Percentiles rank a stretch among this genome's conserved stretches.
phyloP scores from a whole-genome alignment of 768 basidiomycete species.

The Sarcodon aspratus region DNA sequence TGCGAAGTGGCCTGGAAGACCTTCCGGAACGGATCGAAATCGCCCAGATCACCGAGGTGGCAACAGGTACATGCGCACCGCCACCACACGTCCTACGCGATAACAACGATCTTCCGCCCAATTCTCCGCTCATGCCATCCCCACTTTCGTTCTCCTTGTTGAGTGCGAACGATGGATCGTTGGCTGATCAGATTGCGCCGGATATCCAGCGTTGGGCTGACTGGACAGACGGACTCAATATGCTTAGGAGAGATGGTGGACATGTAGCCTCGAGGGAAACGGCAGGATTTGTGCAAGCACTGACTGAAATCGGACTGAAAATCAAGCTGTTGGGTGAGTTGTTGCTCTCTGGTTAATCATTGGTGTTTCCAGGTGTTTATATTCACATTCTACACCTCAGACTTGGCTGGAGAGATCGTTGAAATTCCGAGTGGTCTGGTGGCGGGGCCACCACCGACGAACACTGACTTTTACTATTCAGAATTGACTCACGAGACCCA shows the following conservation, averaged over 20 bases:
- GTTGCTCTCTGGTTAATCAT: neutral
- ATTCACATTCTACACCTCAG: slow-evolving; percentile 24
- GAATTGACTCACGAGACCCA: slow-evolving; percentile 28
- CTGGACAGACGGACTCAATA: slow-evolving; percentile 90
- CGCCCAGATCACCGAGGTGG: slow-evolving; percentile 67
- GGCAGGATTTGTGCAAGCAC: slow-evolving; percentile 70
- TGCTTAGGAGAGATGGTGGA: slow-evolving; percentile 72
- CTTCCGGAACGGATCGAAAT: slow-evolving; percentile 82
- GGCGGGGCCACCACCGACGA: slow-evolving; percentile 69
- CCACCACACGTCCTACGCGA: slow-evolving; percentile 48
- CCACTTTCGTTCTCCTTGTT: slow-evolving; percentile 71
- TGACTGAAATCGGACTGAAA: slow-evolving; percentile 88
- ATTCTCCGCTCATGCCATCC: slow-evolving; percentile 42
- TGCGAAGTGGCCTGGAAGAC: slow-evolving; percentile 77
- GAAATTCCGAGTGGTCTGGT: slow-evolving; percentile 76
- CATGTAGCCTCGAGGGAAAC: slow-evolving; percentile 82
- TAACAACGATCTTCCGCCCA: slow-evolving; percentile 44
- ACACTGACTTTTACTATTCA: slow-evolving; percentile 81
- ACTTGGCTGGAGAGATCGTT: slow-evolving; percentile 81
- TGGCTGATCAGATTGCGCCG: slow-evolving; percentile 72
- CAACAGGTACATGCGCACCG: slow-evolving; percentile 59
- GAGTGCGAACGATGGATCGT: slow-evolving; percentile 53
- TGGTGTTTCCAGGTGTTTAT: neutral
- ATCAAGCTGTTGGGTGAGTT: slow-evolving; percentile 75
- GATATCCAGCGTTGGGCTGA: slow-evolving; percentile 76